Conservation (phyloP, 257 asterid species). For the Solanum virginianum region DNA sequence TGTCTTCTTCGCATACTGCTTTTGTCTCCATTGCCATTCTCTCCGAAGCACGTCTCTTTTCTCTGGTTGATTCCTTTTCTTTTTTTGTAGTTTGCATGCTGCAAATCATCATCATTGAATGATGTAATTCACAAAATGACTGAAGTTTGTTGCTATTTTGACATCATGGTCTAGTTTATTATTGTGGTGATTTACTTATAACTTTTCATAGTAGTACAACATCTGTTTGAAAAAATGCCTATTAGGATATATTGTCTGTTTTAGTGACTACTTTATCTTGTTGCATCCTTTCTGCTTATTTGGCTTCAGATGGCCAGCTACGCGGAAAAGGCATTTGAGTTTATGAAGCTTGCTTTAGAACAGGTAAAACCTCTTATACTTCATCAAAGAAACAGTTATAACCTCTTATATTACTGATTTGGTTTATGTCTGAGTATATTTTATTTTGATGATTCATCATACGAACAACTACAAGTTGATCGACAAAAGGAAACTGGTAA, state of each 20-base stretch:
- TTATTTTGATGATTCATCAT: neutral
- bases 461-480: neutral
- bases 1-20: neutral
- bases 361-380: conserved; percentile 24
- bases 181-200: neutral
- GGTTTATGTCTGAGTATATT: neutral
- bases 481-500: neutral
- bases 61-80: neutral
- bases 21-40: neutral
- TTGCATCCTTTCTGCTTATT: neutral
- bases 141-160: neutral
- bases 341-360: conserved; percentile 68
- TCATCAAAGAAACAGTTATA: conserved; percentile 25
- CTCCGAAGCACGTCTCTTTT: neutral
- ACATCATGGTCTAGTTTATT: neutral
- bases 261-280: neutral
- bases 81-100: neutral
- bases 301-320: conserved; percentile 23
- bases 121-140: neutral
- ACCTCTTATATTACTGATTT: neutral
- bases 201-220: neutral
- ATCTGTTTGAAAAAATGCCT: neutral
- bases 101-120: neutral
- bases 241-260: neutral
- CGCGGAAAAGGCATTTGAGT: conserved; percentile 18